Evolutionary conservation across 352 stramenopile species (phyloP), one percentile per base, ranked within the genome.

Genomic region (Phytophthora brassicae): DNA sequence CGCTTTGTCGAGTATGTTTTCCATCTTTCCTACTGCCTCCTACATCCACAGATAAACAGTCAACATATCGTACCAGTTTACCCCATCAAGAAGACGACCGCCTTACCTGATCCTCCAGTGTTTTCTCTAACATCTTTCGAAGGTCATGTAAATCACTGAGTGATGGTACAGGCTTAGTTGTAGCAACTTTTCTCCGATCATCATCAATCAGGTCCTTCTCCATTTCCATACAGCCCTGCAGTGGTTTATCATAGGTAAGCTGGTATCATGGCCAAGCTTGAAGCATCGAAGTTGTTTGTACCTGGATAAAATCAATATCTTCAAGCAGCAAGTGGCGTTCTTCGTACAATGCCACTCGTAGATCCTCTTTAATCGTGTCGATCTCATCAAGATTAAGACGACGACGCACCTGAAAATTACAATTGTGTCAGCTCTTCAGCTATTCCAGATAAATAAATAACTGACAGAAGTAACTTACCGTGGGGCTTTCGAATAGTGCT

Each of bases 261-360:
- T n/a, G n/a, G n/a, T n/a, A n/a, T n/a, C n/a, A n/a, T n/a, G n/a
- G n/a, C n/a, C n/a, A 48, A 50, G 12, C 17, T 4, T 6, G 16
- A 57, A 41, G 4, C 11, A 20, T 14, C 17, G 44, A 43, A 42
- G 17, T 12, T 38, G 12, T 29, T 12, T 38, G 12, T 29, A 90
- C 84, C 74, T 94, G 84, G 11, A 92, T 87, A 56, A 94, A 94
- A 22, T 94, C 84, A 16, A 94, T 90, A 51, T 94, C 84, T 62
- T 92, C 84, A 6, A 94, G 71, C 2, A 94, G 47, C 48, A 88
- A 69, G 33, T 79, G 66, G 0, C 71, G 74, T 35, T 94, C 84
- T 3, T 91, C 77, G 11, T 68, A 24, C 26, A 94, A 36, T 2
- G 84, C 82, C 1, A 81, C 66, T 16, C 78, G 76, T 6, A 94